Percentiles rank a stretch among this genome's conserved stretches.
Conservation (phyloP, 83 land plant species). For the Diphasiastrum complanatum region DNA sequence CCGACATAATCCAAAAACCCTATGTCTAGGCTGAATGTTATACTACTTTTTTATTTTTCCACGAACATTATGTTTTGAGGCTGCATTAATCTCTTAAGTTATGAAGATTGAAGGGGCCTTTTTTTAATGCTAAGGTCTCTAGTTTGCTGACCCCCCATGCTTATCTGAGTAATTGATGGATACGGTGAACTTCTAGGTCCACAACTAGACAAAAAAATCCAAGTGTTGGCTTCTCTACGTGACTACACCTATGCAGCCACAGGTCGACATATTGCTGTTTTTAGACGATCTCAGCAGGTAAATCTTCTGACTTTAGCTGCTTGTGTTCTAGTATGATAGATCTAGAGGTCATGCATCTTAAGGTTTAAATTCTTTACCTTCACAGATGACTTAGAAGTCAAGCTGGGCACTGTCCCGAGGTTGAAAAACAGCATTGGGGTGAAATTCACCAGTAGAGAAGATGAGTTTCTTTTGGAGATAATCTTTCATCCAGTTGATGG, state of each 20-base stretch:
- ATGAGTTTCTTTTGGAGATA: too few species aligned
- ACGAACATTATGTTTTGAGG: too few species aligned
- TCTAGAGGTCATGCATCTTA: not conserved
- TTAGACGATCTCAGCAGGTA: conserved; percentile 79
- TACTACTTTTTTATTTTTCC: too few species aligned
- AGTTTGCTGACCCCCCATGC: not conserved
- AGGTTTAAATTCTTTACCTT: not conserved
- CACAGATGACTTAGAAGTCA: not conserved
- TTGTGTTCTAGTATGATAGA: not conserved
- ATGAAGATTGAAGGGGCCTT: not conserved
- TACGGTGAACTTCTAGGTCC: conserved; percentile 44
- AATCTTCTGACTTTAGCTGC: conserved; percentile 2
- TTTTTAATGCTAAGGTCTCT: not conserved
- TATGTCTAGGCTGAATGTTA: too few species aligned
- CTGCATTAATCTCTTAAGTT: too few species aligned
- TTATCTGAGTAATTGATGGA: not conserved
- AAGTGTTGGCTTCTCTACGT: conserved; percentile 69
- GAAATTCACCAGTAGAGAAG: too few species aligned
- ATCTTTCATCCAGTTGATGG: too few species aligned
- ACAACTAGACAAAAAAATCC: conserved; percentile 68
- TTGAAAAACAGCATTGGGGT: too few species aligned
- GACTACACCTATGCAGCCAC: conserved; percentile 83
- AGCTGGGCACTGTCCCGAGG: too few species aligned
- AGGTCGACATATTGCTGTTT: conserved; percentile 62
- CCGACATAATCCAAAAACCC: too few species aligned